Evolutionary conservation across 257 asterid genomes (phyloP), one percentile per base, ranked within the genome.

Genomic region (Forsythia suspensa): DNA sequence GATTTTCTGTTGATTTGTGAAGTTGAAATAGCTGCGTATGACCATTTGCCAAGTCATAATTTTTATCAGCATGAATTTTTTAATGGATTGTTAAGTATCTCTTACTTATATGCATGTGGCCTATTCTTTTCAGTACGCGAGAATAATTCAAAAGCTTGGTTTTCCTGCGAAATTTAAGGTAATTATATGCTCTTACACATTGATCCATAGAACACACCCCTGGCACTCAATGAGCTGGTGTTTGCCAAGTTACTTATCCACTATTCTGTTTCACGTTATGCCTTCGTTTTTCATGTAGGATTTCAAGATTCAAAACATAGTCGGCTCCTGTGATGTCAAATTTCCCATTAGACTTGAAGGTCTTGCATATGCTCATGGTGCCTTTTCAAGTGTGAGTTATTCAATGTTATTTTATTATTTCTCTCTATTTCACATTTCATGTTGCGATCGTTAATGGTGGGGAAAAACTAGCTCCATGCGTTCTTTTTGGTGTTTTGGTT

Each of bases 301-400:
- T 83, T 90, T 90, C 87, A 91, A 91, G 92, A 91, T 90, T 85
- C 97, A 90, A 83, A 91, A 91, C 74, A 91, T 91, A 79, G 97
- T 91, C 39, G 94, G 93, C 75, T 91, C 97, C 10, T 91, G 93
- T 79, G 94, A 91, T 86, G 97, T 90, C 40, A 90, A 88, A 79
- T 89, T 91, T 76, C 94, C 96, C 40, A 88, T 90, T 77, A 87
- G 92, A 77, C 96, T 91, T 76, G 92, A 91, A 84, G 94, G 94
- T 70, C 90, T 91, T 78, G 97, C 97, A 16, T 90, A 87, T 86
- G 86, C 97, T 68, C 97, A 91, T 41, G 92, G 94, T 86, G 93
- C 93, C 71, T 91, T 91, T 83, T 91, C 97, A 80, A 90, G 94
- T 73, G 97, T 91, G 82, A 87, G 93, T 88, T 78, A 66, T 82